Percentiles rank a stretch among this genome's conserved stretches.
phyloP scores from a whole-genome alignment of 345 rosid genomes.

The Linum lewisii region DNA sequence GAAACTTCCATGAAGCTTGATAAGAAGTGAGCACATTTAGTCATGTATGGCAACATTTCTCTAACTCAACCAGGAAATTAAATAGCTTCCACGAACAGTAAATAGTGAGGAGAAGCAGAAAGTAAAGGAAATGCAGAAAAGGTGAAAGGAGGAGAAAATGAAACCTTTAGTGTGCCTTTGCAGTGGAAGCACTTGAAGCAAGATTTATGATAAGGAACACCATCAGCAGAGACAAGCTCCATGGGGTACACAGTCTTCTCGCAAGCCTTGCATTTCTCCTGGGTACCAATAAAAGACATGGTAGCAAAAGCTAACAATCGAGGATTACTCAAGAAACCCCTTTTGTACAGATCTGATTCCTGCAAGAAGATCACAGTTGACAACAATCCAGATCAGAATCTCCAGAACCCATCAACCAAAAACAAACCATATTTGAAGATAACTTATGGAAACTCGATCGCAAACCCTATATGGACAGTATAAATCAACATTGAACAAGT shows the following conservation, averaged over 20 bases:
- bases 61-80: background rate
- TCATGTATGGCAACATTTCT: background rate
- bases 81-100: background rate
- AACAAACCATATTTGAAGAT: background rate
- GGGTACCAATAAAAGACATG: conserved; percentile 95
- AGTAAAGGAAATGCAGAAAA: background rate
- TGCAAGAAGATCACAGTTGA: background rate
- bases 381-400: background rate
- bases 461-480: background rate
- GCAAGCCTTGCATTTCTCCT: conserved; percentile 91
- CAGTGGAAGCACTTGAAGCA: conserved; percentile 97
- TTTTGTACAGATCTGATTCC: background rate
- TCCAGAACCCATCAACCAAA: background rate
- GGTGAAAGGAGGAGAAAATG: background rate
- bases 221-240: conserved; percentile 88
- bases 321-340: background rate
- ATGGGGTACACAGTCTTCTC: conserved; percentile 95
- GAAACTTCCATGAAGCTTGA: background rate
- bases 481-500: background rate
- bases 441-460: background rate
- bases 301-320: background rate
- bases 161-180: conserved; percentile 82
- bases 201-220: conserved; percentile 76
- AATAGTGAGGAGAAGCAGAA: too few species aligned
- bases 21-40: too few species aligned